These are phyloP conservation scores for Rhodotorula glutinis DNA, from an alignment of 1,284 basidiomycete genomes.

Conservation along the genomic window DNA sequence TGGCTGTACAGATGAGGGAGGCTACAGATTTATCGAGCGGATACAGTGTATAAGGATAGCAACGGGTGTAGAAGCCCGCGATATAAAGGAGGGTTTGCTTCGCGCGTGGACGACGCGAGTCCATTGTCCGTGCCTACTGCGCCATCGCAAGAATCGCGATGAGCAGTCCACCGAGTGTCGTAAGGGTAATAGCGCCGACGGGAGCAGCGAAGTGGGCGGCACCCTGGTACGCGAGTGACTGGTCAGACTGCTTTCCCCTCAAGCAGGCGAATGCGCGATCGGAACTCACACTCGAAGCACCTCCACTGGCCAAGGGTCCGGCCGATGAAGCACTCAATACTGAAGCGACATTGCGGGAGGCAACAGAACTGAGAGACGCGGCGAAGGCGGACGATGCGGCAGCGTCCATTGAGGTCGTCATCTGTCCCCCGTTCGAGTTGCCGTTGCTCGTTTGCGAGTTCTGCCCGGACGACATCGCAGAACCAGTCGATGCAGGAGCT, in stretches of 20 bases:
- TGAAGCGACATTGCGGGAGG: background rate
- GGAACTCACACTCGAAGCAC: background rate
- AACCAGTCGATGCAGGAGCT: background rate
- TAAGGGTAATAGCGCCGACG: background rate
- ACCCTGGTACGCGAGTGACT: background rate
- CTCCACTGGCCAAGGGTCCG: background rate
- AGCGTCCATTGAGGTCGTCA: background rate
- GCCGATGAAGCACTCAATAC: background rate
- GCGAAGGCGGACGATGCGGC: conserved; percentile 1
- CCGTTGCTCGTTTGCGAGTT: background rate
- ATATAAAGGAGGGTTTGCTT: too few relatives aligned
- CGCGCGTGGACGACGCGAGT: too few relatives aligned
- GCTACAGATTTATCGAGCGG: too few relatives aligned
- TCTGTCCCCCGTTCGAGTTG: background rate
- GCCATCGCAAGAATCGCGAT: background rate
- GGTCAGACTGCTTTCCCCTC: background rate
- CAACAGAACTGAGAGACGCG: background rate
- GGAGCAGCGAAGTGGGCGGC: background rate
- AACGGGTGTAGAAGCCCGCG: too few relatives aligned
- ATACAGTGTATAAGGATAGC: too few relatives aligned
- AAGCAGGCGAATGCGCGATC: background rate
- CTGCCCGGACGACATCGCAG: background rate
- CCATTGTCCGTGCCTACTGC: background rate
- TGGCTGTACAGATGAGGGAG: too few relatives aligned
- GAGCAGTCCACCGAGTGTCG: background rate